These are phyloP conservation scores for Detonula confervacea DNA, from an alignment of 352 stramenopile genomes.

Conservation along the genomic window DNA sequence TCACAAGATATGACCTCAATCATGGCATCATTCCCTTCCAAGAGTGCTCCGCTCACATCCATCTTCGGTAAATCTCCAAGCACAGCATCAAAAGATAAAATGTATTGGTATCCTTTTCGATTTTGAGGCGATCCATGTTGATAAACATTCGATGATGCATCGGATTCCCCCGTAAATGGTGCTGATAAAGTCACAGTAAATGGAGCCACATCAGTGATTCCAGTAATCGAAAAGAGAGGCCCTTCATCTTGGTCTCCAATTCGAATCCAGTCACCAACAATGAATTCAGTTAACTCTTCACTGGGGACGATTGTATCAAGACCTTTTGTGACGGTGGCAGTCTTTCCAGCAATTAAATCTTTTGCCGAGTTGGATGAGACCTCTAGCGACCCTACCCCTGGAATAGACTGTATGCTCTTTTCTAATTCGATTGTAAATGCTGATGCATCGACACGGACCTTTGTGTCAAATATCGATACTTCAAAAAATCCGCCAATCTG, in stretches of 20 bases:
- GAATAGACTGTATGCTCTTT: constrained; percentile 87
- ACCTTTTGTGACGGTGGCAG: constrained; percentile 86
- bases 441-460: constrained; percentile 76
- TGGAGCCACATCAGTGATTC: constrained; percentile 75
- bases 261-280: constrained; percentile 92
- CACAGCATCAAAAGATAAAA: constrained; percentile 91
- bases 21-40: constrained; percentile 65
- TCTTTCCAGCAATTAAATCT: constrained; percentile 77
- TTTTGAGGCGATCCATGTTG: constrained; percentile 81
- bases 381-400: constrained; percentile 87
- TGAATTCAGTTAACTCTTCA: constrained; percentile 73
- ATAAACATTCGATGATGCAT: constrained; percentile 84
- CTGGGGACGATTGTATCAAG: constrained; percentile 86
- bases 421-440: constrained; percentile 86
- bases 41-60: constrained; percentile 70
- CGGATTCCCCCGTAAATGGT: constrained; percentile 86
- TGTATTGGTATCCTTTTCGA: constrained; percentile 82
- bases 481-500: constrained; percentile 80
- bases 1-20: constrained; percentile 89
- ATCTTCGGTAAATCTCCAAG: constrained; percentile 83
- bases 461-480: constrained; percentile 84
- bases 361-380: constrained; percentile 91
- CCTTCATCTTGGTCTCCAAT: constrained; percentile 85
- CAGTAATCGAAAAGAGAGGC: constrained; percentile 88
- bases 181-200: constrained; percentile 89